phyloP scores from a whole-genome alignment of 108 stramenopile genomes.

The Thalassiosira profunda region DNA sequence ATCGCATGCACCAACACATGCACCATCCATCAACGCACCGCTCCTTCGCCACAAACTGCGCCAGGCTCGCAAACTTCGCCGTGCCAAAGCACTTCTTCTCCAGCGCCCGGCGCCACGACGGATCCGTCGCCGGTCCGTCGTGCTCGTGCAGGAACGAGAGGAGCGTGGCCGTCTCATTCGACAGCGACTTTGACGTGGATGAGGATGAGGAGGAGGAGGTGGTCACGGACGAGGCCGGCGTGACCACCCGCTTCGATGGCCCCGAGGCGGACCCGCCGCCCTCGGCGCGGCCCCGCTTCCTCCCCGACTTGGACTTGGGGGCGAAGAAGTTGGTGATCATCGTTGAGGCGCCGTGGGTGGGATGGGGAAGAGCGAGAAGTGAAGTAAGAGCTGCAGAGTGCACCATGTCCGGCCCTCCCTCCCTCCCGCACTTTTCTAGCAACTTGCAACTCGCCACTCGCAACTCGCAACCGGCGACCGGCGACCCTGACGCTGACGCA shows the following conservation, averaged over 20 bases:
- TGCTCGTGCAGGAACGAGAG: slow-evolving; percentile 6
- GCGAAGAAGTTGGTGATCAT: slow-evolving; percentile 78
- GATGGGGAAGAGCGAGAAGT: too few species aligned
- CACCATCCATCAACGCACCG: slow-evolving; percentile 35
- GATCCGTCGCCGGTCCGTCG: not conserved
- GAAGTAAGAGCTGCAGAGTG: too few species aligned
- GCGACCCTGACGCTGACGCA: too few species aligned
- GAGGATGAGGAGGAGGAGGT: not conserved
- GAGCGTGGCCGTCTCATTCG: slow-evolving; percentile 9
- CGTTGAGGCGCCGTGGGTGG: too few species aligned
- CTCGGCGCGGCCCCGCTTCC: slow-evolving; percentile 6
- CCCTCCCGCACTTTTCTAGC: too few species aligned
- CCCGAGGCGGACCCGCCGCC: not conserved
- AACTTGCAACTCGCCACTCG: too few species aligned
- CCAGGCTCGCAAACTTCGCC: slow-evolving; percentile 45
- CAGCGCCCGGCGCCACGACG: slow-evolving; percentile 47
- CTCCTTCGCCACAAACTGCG: slow-evolving; percentile 56
- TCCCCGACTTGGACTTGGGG: slow-evolving; percentile 39
- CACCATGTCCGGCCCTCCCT: too few species aligned
- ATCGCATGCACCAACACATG: not conserved
- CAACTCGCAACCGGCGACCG: too few species aligned
- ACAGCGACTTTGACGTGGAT: slow-evolving; percentile 1
- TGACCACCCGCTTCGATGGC: not conserved
- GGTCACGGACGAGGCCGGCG: not conserved
- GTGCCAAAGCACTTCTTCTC: slow-evolving; percentile 29